These are phyloP conservation scores for Lignosus rhinocerotis DNA, from an alignment of 1,284 basidiomycete species.

Conservation along the genomic window DNA sequence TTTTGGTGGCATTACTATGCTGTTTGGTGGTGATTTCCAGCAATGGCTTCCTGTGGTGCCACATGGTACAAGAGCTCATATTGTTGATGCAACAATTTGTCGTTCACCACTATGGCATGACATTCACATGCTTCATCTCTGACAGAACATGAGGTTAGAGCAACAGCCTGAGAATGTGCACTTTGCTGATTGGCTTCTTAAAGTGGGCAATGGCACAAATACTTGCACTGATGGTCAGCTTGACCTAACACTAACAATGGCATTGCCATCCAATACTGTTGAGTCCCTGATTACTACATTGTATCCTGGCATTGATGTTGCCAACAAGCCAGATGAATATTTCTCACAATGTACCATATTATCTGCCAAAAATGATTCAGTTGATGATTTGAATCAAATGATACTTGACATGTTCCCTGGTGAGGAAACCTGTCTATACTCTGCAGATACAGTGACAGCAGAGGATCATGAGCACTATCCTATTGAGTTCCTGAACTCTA, in stretches of 20 bases:
- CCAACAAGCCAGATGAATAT: constrained; percentile 29
- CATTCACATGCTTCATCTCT: constrained; percentile 32
- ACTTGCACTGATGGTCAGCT: constrained; percentile 24
- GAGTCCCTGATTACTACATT: constrained; percentile 32
- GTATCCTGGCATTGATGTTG: constrained; percentile 30
- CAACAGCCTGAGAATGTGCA: constrained; percentile 25
- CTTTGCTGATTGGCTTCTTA: constrained; percentile 41
- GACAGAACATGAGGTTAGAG: constrained; percentile 40
- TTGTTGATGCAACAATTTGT: constrained; percentile 35
- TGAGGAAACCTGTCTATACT: constrained; percentile 22
- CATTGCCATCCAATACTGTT: constrained; percentile 14
- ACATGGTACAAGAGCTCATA: constrained; percentile 34
- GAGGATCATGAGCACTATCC: constrained; percentile 15
- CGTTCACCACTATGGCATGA: constrained; percentile 37
- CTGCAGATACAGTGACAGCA: constrained; percentile 31
- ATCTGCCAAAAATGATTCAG: constrained; percentile 37
- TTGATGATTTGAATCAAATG: constrained; percentile 33
- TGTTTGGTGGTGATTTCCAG: constrained; percentile 44
- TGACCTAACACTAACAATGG: constrained; percentile 31
- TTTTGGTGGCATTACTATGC: constrained; percentile 42
- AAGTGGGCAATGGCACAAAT: constrained; percentile 39
- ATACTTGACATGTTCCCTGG: constrained; percentile 33
- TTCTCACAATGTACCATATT: constrained; percentile 40
- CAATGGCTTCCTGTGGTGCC: constrained; percentile 43
- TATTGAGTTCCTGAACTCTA: constrained; percentile 28